Evolutionary conservation across 139 green algal genomes (phyloP).

Genomic region (Chlorella sorokiniana): DNA sequence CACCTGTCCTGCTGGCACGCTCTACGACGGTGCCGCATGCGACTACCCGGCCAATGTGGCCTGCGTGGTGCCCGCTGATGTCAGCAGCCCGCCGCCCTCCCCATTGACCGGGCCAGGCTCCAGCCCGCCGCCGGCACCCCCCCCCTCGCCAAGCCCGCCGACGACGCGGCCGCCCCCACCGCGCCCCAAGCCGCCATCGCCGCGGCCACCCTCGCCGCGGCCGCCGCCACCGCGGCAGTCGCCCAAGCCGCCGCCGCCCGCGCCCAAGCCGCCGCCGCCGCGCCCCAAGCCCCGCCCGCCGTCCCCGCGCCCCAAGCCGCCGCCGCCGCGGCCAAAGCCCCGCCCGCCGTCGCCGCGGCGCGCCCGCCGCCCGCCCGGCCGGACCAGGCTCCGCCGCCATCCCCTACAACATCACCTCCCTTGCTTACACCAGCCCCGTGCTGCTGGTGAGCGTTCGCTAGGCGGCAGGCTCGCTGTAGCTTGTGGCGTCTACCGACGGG

Average conservation of each 20-base stretch:
- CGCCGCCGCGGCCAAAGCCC: background rate
- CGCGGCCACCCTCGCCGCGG: background rate
- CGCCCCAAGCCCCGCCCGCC: background rate
- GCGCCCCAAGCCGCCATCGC: too few relatives aligned
- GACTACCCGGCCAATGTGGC: background rate
- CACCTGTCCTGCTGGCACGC: background rate
- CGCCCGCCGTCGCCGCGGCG: slow-evolving; percentile 2
- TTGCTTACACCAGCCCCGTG: background rate
- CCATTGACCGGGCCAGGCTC: background rate
- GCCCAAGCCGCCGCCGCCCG: background rate
- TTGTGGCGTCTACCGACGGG: too few relatives aligned
- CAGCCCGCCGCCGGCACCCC: too few relatives aligned
- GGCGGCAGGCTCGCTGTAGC: background rate
- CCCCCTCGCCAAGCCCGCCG: too few relatives aligned
- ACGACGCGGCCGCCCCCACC: too few relatives aligned
- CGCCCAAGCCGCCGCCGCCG: background rate
- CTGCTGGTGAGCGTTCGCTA: background rate
- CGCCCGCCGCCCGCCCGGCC: too few relatives aligned
- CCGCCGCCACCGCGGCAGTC: background rate
- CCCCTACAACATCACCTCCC: background rate
- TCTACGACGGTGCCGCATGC: background rate
- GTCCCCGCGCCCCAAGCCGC: background rate
- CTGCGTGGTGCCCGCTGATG: background rate
- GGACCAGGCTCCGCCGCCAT: background rate
- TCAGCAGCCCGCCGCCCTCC: background rate